phyloP scores from a whole-genome alignment of 495 filamentous ascomycete species.

The Xylaria flabelliformis region DNA sequence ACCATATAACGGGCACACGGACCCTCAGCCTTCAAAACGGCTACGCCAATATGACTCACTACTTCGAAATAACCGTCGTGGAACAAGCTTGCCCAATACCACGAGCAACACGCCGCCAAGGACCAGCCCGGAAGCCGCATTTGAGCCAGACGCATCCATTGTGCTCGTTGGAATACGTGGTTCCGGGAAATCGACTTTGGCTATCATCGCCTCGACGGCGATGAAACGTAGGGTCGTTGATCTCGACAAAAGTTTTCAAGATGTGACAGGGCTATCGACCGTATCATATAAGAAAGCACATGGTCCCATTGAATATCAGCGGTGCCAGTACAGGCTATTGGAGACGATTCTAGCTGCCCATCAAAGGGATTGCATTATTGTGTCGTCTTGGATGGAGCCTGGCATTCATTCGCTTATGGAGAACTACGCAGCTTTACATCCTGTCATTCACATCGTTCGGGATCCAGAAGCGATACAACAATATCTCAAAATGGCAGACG shows the following conservation, averaged over 20 bases:
- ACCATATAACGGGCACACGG: background rate
- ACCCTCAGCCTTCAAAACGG: conserved; percentile 11
- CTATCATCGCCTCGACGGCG: conserved; percentile 69
- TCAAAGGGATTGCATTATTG: conserved; percentile 65
- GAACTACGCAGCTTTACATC: conserved; percentile 62
- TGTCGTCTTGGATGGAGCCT: conserved; percentile 64
- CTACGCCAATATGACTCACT: background rate
- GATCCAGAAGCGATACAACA: conserved; percentile 66
- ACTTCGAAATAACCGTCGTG: background rate
- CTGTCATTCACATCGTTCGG: conserved; percentile 70
- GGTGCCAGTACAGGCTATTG: conserved; percentile 62
- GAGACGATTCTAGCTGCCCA: conserved; percentile 67
- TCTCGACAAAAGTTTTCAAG: conserved; percentile 66
- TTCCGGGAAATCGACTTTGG: conserved; percentile 73
- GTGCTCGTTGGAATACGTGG: conserved; percentile 73
- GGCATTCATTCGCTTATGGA: conserved; percentile 61
- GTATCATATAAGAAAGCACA: conserved; percentile 63
- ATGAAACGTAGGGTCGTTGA: conserved; percentile 69
- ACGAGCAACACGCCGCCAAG: conserved; percentile 27
- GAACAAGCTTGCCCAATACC: conserved; percentile 10
- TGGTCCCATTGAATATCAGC: conserved; percentile 61
- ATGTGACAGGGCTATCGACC: conserved; percentile 64
- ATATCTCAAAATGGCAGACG: conserved; percentile 61
- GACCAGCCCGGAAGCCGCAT: conserved; percentile 32
- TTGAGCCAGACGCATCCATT: conserved; percentile 66